phyloP scores from a whole-genome alignment of 2,329 filamentous ascomycete species.

The Aspergillus neotritici region DNA sequence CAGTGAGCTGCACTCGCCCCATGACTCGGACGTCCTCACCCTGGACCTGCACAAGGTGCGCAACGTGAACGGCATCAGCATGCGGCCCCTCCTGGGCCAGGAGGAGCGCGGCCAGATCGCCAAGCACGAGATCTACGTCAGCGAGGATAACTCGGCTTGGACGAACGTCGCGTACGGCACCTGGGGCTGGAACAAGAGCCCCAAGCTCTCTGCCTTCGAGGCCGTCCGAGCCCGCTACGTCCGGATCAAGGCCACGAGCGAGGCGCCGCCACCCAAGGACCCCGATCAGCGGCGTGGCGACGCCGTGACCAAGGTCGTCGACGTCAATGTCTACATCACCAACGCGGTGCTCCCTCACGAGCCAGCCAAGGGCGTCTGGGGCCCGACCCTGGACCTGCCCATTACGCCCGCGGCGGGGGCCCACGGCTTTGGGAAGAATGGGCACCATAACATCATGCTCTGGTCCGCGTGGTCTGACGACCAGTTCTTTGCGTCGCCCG shows the following conservation, averaged over 20 bases:
- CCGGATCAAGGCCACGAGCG: conserved; percentile 1
- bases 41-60: conserved; percentile 10
- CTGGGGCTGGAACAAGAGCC: conserved; percentile 16
- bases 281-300: not conserved
- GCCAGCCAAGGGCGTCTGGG: conserved; percentile 20
- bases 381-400: conserved; percentile 23
- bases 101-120: conserved; percentile 9
- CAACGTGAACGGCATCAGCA: conserved; percentile 14
- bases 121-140: conserved; percentile 9
- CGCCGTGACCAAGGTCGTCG: not conserved
- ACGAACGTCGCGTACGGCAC: conserved; percentile 16
- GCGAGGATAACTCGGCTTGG: conserved; percentile 7
- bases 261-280: not conserved
- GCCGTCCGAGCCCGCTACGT: conserved; percentile 12
- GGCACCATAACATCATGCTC: conserved; percentile 6
- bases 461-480: conserved; percentile 18
- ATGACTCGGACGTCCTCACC: not conserved
- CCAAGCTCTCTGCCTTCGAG: conserved; percentile 16
- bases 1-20: conserved; percentile 1
- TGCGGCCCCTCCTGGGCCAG: conserved; percentile 11
- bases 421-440: conserved; percentile 5
- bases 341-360: conserved; percentile 9
- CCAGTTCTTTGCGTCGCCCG: conserved; percentile 13
- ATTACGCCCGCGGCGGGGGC: conserved; percentile 21
- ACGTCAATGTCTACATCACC: conserved; percentile 2